A percentile compares a stretch with the other conserved stretches of the same genome.
These are phyloP conservation scores for Funneliformis geosporum DNA, from an alignment of 192 early-diverging fungal genomes.

Conservation along the genomic window DNA sequence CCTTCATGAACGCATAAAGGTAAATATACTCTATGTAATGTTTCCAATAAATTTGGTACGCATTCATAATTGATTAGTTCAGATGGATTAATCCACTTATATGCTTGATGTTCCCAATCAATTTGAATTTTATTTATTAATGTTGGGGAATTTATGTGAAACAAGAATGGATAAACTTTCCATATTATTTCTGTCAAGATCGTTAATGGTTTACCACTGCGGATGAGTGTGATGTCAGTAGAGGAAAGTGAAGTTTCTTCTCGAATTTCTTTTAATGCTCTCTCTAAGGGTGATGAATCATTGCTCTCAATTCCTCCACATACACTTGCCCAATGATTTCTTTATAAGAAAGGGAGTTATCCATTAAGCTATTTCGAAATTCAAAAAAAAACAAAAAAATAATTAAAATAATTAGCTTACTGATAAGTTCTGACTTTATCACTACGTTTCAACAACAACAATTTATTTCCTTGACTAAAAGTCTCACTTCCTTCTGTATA, in stretches of 20 bases:
- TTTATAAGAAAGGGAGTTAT: neutral
- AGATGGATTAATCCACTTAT: constrained; percentile 17
- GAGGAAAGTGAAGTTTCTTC: constrained; percentile 12
- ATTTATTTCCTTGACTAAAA: neutral
- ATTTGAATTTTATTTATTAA: neutral
- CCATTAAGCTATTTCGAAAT: neutral
- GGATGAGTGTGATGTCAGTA: neutral
- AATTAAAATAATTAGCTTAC: neutral
- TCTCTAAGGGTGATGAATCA: constrained; percentile 14
- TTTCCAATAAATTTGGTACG: constrained; percentile 18
- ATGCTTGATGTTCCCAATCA: constrained; percentile 29
- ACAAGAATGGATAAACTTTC: constrained; percentile 27
- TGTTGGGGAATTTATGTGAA: neutral
- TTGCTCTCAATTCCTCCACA: constrained; percentile 16
- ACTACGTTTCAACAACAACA: constrained; percentile 23
- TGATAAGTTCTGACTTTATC: constrained; percentile 8
- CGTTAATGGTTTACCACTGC: constrained; percentile 12
- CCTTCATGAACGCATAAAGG: constrained; percentile 10
- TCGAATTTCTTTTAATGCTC: constrained; percentile 21
- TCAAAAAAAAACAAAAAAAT: neutral
- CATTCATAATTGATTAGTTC: constrained; percentile 3
- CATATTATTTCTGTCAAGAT: constrained; percentile 1
- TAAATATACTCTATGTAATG: constrained; percentile 26
- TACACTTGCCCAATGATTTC: constrained; percentile 25
- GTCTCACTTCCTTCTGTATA: neutral